Percentiles rank a stretch among this genome's conserved stretches.
Evolutionary conservation across 192 early-diverging fungal species (phyloP).

Genomic region (Linnemannia schmuckeri): DNA sequence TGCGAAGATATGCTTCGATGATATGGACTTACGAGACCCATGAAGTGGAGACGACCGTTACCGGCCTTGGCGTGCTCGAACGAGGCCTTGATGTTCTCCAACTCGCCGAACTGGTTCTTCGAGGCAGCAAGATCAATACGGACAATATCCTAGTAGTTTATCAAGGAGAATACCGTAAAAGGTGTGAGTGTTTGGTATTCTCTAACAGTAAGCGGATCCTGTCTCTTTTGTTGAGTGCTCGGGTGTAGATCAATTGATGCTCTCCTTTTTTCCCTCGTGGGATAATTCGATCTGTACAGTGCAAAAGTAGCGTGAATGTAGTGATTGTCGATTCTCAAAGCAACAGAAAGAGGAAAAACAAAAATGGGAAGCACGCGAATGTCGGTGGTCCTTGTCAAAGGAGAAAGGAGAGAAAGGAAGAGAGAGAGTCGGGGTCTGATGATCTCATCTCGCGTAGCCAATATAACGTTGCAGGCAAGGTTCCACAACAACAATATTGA

Average conservation of each 20-base stretch:
- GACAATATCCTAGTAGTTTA: conserved; percentile 85
- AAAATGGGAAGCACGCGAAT: too few species aligned
- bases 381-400: too few species aligned
- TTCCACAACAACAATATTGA: not conserved
- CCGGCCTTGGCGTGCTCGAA: conserved; percentile 88
- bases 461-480: not conserved
- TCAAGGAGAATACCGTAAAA: not conserved
- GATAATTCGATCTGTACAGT: not conserved
- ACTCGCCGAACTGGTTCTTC: conserved; percentile 83
- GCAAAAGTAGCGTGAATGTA: too few species aligned
- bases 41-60: conserved; percentile 92
- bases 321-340: too few species aligned
- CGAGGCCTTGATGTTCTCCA: conserved; percentile 80
- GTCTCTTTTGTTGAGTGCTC: not conserved
- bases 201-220: not conserved
- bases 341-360: too few species aligned
- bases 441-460: conserved; percentile 50
- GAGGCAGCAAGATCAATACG: conserved; percentile 95
- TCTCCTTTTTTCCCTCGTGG: not conserved
- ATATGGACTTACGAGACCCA: conserved; percentile 65
- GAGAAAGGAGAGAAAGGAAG: not conserved
- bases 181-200: not conserved
- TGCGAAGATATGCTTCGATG: not conserved
- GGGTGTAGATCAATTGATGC: not conserved
- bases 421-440: conserved; percentile 9